Conservation (phyloP, 495 filamentous ascomycete species). For the Aspergillus sparsus region DNA sequence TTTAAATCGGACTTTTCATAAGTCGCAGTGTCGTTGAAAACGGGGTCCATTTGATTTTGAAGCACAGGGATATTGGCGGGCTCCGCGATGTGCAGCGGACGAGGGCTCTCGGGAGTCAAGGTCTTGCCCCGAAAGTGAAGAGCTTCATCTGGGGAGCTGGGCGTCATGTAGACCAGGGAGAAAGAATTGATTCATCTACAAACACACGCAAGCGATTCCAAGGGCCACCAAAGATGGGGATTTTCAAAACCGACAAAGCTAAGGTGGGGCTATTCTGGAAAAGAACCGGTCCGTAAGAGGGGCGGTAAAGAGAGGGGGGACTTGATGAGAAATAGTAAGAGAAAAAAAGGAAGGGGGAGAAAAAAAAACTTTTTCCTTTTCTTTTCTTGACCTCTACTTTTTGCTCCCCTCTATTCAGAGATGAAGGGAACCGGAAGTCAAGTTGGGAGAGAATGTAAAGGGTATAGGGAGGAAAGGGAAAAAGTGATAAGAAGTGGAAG, state of each 20-base stretch:
- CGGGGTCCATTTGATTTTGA: constrained; percentile 70
- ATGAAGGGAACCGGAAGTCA: neutral
- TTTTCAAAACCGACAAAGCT: constrained; percentile 28
- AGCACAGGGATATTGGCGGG: constrained; percentile 71
- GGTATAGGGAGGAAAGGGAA: constrained; percentile 6
- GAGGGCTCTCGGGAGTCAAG: constrained; percentile 70
- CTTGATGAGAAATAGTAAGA: neutral
- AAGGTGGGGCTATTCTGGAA: constrained; percentile 33
- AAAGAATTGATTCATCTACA: constrained; percentile 49
- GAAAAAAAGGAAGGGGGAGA: constrained; percentile 6
- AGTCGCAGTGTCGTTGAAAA: constrained; percentile 68
- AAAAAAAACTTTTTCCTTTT: too few relatives aligned
- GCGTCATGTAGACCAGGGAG: constrained; percentile 58
- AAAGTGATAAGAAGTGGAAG: constrained; percentile 9
- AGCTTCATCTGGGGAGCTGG: constrained; percentile 62
- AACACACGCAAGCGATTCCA: constrained; percentile 20
- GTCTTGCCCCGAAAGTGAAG: constrained; percentile 67
- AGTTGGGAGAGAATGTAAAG: constrained; percentile 9
- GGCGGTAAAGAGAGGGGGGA: constrained; percentile 10
- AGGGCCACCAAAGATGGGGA: constrained; percentile 17
- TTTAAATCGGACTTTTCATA: constrained; percentile 38
- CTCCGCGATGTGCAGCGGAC: constrained; percentile 68
- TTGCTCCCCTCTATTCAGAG: too few relatives aligned
- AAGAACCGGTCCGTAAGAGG: constrained; percentile 27
- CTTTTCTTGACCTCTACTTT: too few relatives aligned